These are phyloP conservation scores for Stropharia rugosoannulata DNA, from an alignment of 768 basidiomycete genomes.

Conservation along the genomic window DNA sequence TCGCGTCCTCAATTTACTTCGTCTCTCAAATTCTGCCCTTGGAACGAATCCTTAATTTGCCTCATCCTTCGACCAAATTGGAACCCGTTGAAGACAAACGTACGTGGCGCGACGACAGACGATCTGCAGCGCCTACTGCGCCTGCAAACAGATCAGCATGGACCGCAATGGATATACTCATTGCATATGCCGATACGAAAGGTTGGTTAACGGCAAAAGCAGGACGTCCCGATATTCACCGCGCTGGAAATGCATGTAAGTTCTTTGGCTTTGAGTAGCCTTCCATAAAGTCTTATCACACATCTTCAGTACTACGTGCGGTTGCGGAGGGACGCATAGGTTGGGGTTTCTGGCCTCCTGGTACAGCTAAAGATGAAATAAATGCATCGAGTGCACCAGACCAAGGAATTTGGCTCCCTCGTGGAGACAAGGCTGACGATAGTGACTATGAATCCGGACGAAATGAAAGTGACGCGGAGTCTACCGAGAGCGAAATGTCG, in stretches of 20 bases:
- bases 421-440: constrained; percentile 25
- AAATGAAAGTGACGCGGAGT: constrained; percentile 4
- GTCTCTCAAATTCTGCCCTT: constrained; percentile 71
- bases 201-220: constrained; percentile 92
- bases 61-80: constrained; percentile 43
- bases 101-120: constrained; percentile 69
- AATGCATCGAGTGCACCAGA: constrained; percentile 26
- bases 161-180: constrained; percentile 88
- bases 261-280: constrained; percentile 14
- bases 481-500: constrained; percentile 18
- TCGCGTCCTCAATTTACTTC: constrained; percentile 80
- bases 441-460: constrained; percentile 20
- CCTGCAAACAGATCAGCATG: constrained; percentile 39
- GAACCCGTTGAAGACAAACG: constrained; percentile 59
- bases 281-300: background rate
- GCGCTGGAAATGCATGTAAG: constrained; percentile 89
- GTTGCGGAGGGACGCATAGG: constrained; percentile 77
- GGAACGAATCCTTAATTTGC: constrained; percentile 64
- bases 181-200: constrained; percentile 71
- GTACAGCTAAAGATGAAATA: constrained; percentile 25
- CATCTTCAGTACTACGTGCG: constrained; percentile 65
- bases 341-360: constrained; percentile 89
- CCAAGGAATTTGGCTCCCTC: constrained; percentile 60
- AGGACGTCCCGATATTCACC: constrained; percentile 83
- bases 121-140: constrained; percentile 19